Conservation (phyloP, 163 green algal species). For the Trebouxia gelatinosa region DNA sequence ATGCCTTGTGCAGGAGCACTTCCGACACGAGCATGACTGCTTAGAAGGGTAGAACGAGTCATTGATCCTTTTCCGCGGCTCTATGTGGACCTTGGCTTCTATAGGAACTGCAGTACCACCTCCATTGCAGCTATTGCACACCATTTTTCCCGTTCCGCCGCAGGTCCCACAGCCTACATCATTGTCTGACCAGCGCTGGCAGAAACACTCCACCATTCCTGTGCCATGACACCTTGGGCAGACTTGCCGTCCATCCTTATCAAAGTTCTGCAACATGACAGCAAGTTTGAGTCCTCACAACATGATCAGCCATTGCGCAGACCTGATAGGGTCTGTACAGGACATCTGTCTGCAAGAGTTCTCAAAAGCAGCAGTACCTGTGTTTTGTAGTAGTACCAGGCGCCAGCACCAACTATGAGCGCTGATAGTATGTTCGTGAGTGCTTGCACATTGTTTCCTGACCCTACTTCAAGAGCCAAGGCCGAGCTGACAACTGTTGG, state of each 20-base stretch:
- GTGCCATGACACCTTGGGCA: conserved; percentile 55
- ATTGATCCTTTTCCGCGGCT: not conserved
- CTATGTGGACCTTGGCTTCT: conserved; percentile 11
- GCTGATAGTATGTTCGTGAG: conserved; percentile 13
- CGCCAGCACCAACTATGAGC: not conserved
- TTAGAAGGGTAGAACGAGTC: not conserved
- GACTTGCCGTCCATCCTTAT: conserved; percentile 12
- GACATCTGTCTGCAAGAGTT: too few species aligned
- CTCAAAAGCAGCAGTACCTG: too few species aligned
- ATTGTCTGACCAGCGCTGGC: conserved; percentile 58
- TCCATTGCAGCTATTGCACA: conserved; percentile 55
- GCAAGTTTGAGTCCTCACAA: too few species aligned
- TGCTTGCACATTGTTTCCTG: conserved; percentile 6
- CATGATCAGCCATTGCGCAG: too few species aligned
- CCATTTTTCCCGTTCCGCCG: conserved; percentile 52
- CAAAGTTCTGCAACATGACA: too few species aligned
- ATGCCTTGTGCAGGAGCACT: too few species aligned
- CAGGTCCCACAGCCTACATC: conserved; percentile 59
- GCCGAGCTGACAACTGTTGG: conserved; percentile 4
- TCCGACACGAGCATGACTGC: too few species aligned
- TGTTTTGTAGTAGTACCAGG: conserved; percentile 1
- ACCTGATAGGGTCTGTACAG: too few species aligned
- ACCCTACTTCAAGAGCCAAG: not conserved
- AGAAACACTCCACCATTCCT: conserved; percentile 55
- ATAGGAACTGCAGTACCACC: conserved; percentile 42